Conservation (phyloP, 139 green algal genomes). For the Nannochloris sp. region DNA sequence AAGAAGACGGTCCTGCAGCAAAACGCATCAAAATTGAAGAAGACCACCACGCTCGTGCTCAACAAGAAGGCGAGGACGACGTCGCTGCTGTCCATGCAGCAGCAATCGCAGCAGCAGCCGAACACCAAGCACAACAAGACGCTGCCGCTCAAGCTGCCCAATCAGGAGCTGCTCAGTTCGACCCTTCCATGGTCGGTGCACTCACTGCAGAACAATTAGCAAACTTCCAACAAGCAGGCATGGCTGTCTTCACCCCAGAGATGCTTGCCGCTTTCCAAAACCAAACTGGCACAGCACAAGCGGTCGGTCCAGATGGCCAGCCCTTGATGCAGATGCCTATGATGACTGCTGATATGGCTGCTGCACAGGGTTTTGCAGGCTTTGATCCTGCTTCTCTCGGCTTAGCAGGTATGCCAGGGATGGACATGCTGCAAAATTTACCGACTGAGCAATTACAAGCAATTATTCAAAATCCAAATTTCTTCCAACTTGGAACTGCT, state of each 20-base stretch:
- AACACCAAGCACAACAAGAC: background rate
- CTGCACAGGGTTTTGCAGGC: background rate
- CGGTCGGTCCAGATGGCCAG: background rate
- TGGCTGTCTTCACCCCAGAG: background rate
- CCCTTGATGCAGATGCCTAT: background rate
- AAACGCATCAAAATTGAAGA: background rate
- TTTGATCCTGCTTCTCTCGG: background rate
- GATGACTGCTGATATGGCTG: background rate
- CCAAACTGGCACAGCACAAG: background rate
- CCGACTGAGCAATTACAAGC: background rate
- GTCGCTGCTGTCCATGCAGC: background rate
- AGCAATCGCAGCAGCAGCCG: background rate
- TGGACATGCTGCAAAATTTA: background rate
- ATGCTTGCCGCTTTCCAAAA: background rate
- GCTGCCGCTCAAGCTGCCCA: too few relatives aligned
- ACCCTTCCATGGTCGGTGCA: too few relatives aligned
- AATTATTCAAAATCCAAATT: background rate
- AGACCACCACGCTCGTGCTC: too few relatives aligned
- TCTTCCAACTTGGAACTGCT: background rate
- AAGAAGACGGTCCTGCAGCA: background rate
- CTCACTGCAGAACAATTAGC: too few relatives aligned
- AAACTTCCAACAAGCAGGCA: too few relatives aligned
- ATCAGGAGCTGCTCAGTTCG: too few relatives aligned
- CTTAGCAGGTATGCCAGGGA: background rate
- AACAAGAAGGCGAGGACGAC: background rate